A percentile compares a stretch with the other conserved stretches of the same genome.
These are phyloP conservation scores for Suillus luteus DNA, from an alignment of 768 basidiomycete genomes.

Conservation along the genomic window DNA sequence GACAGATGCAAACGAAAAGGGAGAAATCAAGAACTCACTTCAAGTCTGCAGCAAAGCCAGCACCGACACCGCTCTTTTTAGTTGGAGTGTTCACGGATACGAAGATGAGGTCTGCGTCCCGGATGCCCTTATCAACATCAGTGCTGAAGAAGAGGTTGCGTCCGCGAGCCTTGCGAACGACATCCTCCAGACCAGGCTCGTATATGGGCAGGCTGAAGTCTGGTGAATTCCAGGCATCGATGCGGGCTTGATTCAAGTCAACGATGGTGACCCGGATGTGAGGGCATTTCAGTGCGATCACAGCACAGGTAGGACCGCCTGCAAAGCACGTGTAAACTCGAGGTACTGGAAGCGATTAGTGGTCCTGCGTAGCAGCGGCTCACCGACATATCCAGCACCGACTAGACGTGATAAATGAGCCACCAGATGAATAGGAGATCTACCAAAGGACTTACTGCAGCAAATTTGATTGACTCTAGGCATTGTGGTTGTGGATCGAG, in stretches of 20 bases:
- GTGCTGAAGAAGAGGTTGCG: constrained; percentile 98
- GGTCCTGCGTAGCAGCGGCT: constrained; percentile 27
- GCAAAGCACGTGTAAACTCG: constrained; percentile 19
- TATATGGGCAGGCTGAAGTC: constrained; percentile 92
- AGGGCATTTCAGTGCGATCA: constrained; percentile 92
- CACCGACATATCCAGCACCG: constrained; percentile 93
- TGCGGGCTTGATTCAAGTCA: constrained; percentile 91
- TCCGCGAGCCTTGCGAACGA: constrained; percentile 85
- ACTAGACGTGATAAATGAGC: constrained; percentile 44
- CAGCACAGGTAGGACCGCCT: constrained; percentile 96
- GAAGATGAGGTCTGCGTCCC: constrained; percentile 96
- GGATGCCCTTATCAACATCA: constrained; percentile 90
- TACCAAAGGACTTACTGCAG: constrained; percentile 65
- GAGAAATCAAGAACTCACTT: constrained; percentile 61
- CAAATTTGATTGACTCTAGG: constrained; percentile 78
- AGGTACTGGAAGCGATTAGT: constrained; percentile 13
- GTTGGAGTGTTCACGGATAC: constrained; percentile 99
- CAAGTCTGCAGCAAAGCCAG: constrained; percentile 97
- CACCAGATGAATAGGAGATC: constrained; percentile 7
- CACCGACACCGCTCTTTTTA: constrained; percentile 97
- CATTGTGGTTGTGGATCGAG: constrained; percentile 17
- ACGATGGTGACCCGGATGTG: constrained; percentile 96
- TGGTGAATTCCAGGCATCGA: constrained; percentile 95
- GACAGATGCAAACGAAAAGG: constrained; percentile 10
- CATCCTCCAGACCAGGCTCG: constrained; percentile 93